Conservation (phyloP, 1,284 basidiomycete genomes). For the Grifola frondosa region DNA sequence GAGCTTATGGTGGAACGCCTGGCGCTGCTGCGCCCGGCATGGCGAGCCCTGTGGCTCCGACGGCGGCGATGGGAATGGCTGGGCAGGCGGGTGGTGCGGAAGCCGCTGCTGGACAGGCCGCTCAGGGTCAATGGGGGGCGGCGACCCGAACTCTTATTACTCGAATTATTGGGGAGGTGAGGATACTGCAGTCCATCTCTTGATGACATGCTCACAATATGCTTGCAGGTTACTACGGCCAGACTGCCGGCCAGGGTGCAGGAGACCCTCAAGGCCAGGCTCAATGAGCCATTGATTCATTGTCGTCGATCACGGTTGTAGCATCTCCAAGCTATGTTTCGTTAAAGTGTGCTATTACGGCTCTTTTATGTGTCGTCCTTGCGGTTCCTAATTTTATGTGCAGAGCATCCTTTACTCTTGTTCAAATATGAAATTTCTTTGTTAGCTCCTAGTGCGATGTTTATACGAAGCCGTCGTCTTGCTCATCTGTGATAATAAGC, state of each 20-base stretch:
- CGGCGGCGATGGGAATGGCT: constrained; percentile 55
- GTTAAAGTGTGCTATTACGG: constrained; percentile 26
- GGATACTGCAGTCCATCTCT: constrained; percentile 26
- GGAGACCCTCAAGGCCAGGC: constrained; percentile 62
- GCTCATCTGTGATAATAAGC: no score
- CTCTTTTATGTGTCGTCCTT: constrained; percentile 5
- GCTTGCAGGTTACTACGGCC: constrained; percentile 70
- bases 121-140: constrained; percentile 70
- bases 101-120: constrained; percentile 50
- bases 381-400: constrained; percentile 10
- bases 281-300: constrained; percentile 33
- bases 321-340: constrained; percentile 23
- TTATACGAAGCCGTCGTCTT: no score
- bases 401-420: constrained; percentile 12
- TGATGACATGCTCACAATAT: constrained; percentile 5
- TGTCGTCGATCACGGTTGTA: constrained; percentile 21
- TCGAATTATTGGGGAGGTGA: constrained; percentile 82
- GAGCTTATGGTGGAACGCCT: constrained; percentile 69
- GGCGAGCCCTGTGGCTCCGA: constrained; percentile 55
- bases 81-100: constrained; percentile 58
- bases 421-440: constrained; percentile 5
- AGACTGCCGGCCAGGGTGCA: constrained; percentile 54
- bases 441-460: no score
- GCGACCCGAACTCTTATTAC: constrained; percentile 74
- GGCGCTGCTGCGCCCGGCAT: constrained; percentile 65